Conservation (phyloP, 2,329 filamentous ascomycete species). For the Penicillium expansum region DNA sequence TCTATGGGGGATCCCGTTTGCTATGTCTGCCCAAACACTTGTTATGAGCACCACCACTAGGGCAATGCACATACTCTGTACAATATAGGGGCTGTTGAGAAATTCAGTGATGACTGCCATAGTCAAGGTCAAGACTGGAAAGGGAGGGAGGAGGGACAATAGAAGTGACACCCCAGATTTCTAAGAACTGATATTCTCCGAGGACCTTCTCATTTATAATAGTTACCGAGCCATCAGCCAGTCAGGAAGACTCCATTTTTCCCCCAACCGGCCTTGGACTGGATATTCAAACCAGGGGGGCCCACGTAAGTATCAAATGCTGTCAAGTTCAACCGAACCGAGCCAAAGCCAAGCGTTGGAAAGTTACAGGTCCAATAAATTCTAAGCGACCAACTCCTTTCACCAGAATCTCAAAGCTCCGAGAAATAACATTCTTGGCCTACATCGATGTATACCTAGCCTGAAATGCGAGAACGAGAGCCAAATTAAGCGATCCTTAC, state of each 20-base stretch:
- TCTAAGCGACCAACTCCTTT: not conserved
- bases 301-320: conserved; percentile 1
- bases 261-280: not conserved
- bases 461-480: conserved; percentile 18
- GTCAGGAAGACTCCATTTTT: not conserved
- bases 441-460: not conserved
- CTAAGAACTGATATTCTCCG: not conserved
- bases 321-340: not conserved
- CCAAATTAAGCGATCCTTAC: conserved; percentile 18
- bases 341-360: not conserved
- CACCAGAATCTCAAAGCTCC: not conserved
- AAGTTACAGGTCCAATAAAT: not conserved
- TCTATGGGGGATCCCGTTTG: conserved; percentile 28
- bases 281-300: not conserved
- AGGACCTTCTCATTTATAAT: not conserved
- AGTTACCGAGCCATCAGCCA: not conserved
- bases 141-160: not conserved
- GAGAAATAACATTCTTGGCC: too few species aligned
- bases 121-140: not conserved
- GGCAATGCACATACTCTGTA: conserved; percentile 22
- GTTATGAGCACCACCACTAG: conserved; percentile 22
- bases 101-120: conserved; percentile 28
- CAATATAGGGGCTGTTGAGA: conserved; percentile 23
- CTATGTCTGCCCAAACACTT: conserved; percentile 25
- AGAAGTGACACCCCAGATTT: not conserved